A percentile compares a stretch with the other conserved stretches of the same genome.
These are phyloP conservation scores for Acanthochlamys bracteata DNA, from an alignment of 106 monocot genomes.

Conservation along the genomic window DNA sequence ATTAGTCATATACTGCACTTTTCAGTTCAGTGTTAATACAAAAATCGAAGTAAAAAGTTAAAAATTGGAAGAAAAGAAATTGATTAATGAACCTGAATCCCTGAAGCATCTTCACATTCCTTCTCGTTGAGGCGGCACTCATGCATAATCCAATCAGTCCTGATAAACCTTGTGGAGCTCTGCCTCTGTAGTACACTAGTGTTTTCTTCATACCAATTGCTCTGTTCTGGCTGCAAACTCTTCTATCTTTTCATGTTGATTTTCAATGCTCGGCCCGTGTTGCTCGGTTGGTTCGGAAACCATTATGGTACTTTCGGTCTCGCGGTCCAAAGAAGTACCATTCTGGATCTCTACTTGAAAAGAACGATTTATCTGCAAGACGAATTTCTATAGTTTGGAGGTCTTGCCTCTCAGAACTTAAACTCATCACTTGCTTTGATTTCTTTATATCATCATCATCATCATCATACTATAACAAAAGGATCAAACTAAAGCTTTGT, in stretches of 20 bases:
- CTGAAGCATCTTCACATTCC: constrained; percentile 47
- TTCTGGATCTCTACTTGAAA: constrained; percentile 53
- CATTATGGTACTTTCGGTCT: constrained; percentile 66
- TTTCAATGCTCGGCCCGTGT: constrained; percentile 65
- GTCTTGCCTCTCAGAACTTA: neutral
- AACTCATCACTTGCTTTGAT: neutral
- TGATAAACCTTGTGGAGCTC: constrained; percentile 54
- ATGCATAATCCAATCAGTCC: constrained; percentile 73
- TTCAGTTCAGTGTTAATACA: too few species aligned
- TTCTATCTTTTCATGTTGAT: constrained; percentile 56
- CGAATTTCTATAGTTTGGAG: neutral
- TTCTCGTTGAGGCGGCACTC: constrained; percentile 68
- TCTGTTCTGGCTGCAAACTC: constrained; percentile 28
- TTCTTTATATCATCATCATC: constrained; percentile 13
- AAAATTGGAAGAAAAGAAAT: neutral
- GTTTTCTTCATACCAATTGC: constrained; percentile 77
- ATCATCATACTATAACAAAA: constrained; percentile 15
- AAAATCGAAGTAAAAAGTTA: neutral
- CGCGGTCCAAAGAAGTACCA: constrained; percentile 74
- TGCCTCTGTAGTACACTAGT: constrained; percentile 53
- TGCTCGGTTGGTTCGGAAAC: constrained; percentile 56
- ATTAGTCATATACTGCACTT: too few species aligned
- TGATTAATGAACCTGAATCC: constrained; percentile 35
- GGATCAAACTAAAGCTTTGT: constrained; percentile 9
- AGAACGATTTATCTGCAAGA: constrained; percentile 52